phyloP scores from a whole-genome alignment of 805 yeast species.

The Wickerhamomyces mucosus region DNA sequence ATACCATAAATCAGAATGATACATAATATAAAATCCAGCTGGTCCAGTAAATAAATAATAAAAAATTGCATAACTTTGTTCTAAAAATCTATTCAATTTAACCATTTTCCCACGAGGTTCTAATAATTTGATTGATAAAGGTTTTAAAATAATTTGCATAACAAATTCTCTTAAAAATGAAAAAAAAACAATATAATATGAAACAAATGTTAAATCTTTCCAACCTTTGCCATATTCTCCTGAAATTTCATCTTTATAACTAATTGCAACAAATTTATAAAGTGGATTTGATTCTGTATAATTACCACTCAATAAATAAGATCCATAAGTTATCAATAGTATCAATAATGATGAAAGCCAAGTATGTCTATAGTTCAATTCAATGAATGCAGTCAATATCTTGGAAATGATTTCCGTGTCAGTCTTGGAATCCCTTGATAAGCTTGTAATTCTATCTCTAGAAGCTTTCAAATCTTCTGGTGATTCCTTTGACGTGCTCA shows the following conservation, averaged over 20 bases:
- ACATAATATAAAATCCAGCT: slow-evolving; percentile 84
- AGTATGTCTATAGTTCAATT: slow-evolving; percentile 46
- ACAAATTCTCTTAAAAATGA: slow-evolving; percentile 84
- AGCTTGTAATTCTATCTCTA: slow-evolving; percentile 23
- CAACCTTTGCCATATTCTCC: slow-evolving; percentile 81
- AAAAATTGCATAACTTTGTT: slow-evolving; percentile 77
- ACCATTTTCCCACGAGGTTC: slow-evolving; percentile 32
- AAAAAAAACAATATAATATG: slow-evolving; percentile 75
- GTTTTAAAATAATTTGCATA: slow-evolving; percentile 75
- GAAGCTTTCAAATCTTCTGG: slow-evolving; percentile 32
- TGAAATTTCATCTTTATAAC: slow-evolving; percentile 54
- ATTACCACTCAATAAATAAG: slow-evolving; percentile 49
- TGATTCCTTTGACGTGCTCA: slow-evolving; percentile 55
- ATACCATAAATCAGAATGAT: slow-evolving; percentile 74
- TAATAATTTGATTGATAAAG: slow-evolving; percentile 46
- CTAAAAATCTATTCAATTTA: slow-evolving; percentile 78
- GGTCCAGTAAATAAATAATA: slow-evolving; percentile 81
- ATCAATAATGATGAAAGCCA: slow-evolving; percentile 65
- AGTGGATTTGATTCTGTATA: slow-evolving; percentile 50
- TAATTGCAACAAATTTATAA: slow-evolving; percentile 51
- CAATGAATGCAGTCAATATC: slow-evolving; percentile 47
- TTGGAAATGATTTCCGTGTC: slow-evolving; percentile 50
- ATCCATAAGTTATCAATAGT: slow-evolving; percentile 28
- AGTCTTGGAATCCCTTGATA: slow-evolving; percentile 23
- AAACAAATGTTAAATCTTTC: slow-evolving; percentile 72